Conservation (phyloP, 495 filamentous ascomycete species). For the Podospora pseudoanserina region DNA sequence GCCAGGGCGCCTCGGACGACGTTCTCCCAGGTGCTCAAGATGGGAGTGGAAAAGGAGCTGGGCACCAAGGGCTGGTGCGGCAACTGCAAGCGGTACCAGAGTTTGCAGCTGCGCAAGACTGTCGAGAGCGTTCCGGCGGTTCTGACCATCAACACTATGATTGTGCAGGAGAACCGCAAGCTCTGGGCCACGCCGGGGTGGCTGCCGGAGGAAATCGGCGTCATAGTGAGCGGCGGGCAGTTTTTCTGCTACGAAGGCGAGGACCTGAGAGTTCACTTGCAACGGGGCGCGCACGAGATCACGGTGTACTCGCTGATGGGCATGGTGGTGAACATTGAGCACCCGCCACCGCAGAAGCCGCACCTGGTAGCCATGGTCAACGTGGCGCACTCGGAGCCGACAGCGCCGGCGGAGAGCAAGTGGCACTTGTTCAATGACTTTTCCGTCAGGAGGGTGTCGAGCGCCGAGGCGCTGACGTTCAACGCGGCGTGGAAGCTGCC, state of each 20-base stretch:
- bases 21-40: constrained; percentile 81
- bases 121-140: constrained; percentile 77
- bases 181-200: constrained; percentile 85
- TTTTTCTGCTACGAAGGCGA: constrained; percentile 89
- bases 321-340: constrained; percentile 81
- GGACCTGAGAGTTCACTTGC: constrained; percentile 67
- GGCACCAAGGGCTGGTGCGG: constrained; percentile 86
- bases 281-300: constrained; percentile 61
- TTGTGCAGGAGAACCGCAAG: constrained; percentile 50
- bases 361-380: constrained; percentile 91
- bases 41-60: constrained; percentile 79
- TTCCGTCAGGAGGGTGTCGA: constrained; percentile 71
- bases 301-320: constrained; percentile 90
- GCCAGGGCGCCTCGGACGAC: constrained; percentile 52
- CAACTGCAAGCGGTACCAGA: constrained; percentile 80
- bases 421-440: constrained; percentile 99
- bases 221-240: constrained; percentile 75
- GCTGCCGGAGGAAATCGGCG: constrained; percentile 87
- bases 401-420: constrained; percentile 51
- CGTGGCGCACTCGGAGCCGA: constrained; percentile 66
- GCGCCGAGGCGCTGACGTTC: constrained; percentile 80
- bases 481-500: constrained; percentile 88
- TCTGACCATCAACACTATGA: constrained; percentile 76
- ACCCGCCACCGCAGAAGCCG: constrained; percentile 73
- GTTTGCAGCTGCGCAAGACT: constrained; percentile 71